These are phyloP conservation scores for Kandelia obovata DNA, from an alignment of 345 rosid genomes.

Conservation along the genomic window DNA sequence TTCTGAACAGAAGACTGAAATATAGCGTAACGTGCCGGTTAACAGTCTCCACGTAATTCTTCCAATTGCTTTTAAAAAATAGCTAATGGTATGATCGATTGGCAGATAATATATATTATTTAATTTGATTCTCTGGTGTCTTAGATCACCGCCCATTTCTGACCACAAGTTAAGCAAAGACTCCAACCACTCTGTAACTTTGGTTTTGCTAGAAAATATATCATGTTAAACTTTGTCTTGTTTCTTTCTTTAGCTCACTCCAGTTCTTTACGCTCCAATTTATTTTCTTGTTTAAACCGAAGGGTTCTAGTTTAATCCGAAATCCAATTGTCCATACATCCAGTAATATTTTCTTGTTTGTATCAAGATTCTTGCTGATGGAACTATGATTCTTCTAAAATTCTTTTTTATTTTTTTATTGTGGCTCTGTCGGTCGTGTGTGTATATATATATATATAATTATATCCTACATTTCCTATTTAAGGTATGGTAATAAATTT, in stretches of 20 bases:
- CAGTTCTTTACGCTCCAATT: background rate
- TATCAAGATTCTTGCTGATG: conserved; percentile 7
- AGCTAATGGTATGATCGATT: too few relatives aligned
- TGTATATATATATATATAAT: background rate
- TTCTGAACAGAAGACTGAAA: too few relatives aligned
- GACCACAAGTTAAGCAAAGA: conserved; percentile 11
- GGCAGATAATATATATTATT: too few relatives aligned
- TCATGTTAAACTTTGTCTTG: background rate
- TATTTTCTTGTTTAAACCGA: too few relatives aligned
- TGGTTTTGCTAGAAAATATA: conserved; percentile 7
- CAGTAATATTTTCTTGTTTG: conserved; percentile 31
- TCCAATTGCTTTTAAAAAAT: too few relatives aligned
- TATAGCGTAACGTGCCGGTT: too few relatives aligned
- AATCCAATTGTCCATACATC: conserved; percentile 15
- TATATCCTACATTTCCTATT: too few relatives aligned
- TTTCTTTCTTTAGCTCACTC: background rate
- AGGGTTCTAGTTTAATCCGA: background rate
- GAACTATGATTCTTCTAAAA: background rate
- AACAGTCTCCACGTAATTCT: too few relatives aligned
- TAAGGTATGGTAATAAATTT: too few relatives aligned
- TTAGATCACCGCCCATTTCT: conserved; percentile 8
- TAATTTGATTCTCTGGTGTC: background rate
- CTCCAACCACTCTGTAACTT: conserved; percentile 1
- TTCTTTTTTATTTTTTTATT: too few relatives aligned
- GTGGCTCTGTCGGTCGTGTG: too few relatives aligned